These are phyloP conservation scores for Spathaspora hagerdaliae DNA, from an alignment of 805 yeast species.

Conservation along the genomic window DNA sequence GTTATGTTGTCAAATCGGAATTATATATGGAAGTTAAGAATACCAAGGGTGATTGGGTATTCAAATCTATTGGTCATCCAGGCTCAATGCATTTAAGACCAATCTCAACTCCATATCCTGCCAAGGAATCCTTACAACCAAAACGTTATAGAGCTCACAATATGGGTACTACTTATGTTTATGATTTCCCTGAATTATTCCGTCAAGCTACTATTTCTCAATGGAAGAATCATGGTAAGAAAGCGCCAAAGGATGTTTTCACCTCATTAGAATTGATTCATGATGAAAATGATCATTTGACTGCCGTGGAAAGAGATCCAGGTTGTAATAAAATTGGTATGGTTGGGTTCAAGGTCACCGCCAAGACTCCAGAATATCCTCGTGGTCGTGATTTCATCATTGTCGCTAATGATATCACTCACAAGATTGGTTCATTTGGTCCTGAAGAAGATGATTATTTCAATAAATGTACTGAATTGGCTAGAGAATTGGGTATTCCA, in stretches of 20 bases:
- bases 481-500: slow-evolving; percentile 89
- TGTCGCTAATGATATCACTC: slow-evolving; percentile 96
- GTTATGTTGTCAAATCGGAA: slow-evolving; percentile 95
- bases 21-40: slow-evolving; percentile 92
- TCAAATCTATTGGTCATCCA: slow-evolving; percentile 90
- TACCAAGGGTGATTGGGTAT: slow-evolving; percentile 92
- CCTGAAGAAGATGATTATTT: slow-evolving; percentile 93
- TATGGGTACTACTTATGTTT: slow-evolving; percentile 97
- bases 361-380: slow-evolving; percentile 96
- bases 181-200: slow-evolving; percentile 98
- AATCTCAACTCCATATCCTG: slow-evolving; percentile 93
- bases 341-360: slow-evolving; percentile 92
- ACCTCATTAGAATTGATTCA: slow-evolving; percentile 80
- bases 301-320: slow-evolving; percentile 91
- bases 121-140: slow-evolving; percentile 97
- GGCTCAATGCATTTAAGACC: slow-evolving; percentile 98
- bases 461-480: slow-evolving; percentile 87
- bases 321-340: slow-evolving; percentile 96
- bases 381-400: slow-evolving; percentile 90
- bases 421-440: slow-evolving; percentile 97
- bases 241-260: slow-evolving; percentile 75
- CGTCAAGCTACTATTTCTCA: slow-evolving; percentile 82
- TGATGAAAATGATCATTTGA: slow-evolving; percentile 64
- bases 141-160: slow-evolving; percentile 97
- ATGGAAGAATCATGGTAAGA: slow-evolving; percentile 72